Percentiles rank a stretch among this genome's conserved stretches.
These are phyloP conservation scores for Suillus tomentosus DNA, from an alignment of 768 basidiomycete genomes.

Conservation along the genomic window DNA sequence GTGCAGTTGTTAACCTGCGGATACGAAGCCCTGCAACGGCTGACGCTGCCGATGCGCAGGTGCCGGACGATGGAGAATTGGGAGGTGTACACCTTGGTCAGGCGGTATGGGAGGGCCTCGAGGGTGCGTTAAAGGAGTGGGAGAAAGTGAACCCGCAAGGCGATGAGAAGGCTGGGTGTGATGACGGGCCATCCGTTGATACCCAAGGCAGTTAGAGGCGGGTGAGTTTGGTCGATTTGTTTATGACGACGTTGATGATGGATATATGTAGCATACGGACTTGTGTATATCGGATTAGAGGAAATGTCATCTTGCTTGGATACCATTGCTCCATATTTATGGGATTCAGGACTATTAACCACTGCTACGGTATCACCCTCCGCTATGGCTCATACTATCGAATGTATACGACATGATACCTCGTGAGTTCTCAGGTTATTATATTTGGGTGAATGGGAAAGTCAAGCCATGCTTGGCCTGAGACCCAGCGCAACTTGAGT, in stretches of 20 bases:
- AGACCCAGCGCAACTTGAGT: too few species aligned
- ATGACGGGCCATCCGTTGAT: conserved; percentile 30
- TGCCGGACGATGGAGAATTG: conserved; percentile 66
- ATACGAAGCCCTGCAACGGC: conserved; percentile 36
- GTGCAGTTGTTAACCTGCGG: conserved; percentile 57
- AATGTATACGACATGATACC: not conserved
- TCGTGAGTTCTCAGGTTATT: not conserved
- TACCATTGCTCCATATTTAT: not conserved
- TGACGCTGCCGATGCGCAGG: conserved; percentile 35
- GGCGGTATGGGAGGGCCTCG: conserved; percentile 77
- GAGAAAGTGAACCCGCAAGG: conserved; percentile 39
- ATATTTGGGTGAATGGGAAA: not conserved
- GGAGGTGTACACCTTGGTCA: conserved; percentile 71
- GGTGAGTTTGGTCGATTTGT: not conserved
- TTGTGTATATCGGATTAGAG: not conserved
- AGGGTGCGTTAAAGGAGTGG: conserved; percentile 67
- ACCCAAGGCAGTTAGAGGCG: conserved; percentile 19
- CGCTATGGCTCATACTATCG: not conserved
- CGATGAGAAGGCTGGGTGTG: conserved; percentile 22
- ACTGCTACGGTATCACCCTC: not conserved
- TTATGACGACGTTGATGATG: not conserved
- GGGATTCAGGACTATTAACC: not conserved
- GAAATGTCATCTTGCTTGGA: not conserved
- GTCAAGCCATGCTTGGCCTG: not conserved
- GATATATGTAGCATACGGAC: not conserved